phyloP scores from a whole-genome alignment of 805 yeast genomes.

The Lipomyces oligophaga region DNA sequence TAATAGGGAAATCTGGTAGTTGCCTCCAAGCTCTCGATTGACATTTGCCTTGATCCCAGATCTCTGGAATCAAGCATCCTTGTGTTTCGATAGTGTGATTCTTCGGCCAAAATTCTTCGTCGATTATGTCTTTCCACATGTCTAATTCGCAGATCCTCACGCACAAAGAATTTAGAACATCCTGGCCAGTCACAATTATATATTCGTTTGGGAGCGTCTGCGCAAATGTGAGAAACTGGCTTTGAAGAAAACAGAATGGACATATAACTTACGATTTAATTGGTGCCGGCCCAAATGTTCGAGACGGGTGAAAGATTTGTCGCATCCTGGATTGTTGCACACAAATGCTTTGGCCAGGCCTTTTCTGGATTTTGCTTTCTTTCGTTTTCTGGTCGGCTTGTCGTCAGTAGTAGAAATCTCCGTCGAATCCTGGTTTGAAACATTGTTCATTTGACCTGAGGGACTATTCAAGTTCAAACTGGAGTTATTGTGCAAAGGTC shows the following conservation, averaged over 20 bases:
- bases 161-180: constrained; percentile 37
- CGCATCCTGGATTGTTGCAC: constrained; percentile 33
- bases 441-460: too few species aligned
- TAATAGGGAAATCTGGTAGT: too few species aligned
- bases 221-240: background rate
- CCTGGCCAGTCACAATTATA: constrained; percentile 37
- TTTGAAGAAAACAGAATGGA: background rate
- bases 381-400: constrained; percentile 1
- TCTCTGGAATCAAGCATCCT: too few species aligned
- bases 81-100: too few species aligned
- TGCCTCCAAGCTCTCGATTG: too few species aligned
- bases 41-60: too few species aligned
- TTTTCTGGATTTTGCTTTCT: constrained; percentile 30
- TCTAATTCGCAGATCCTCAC: constrained; percentile 37
- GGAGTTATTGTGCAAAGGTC: too few species aligned
- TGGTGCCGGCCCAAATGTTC: constrained; percentile 34
- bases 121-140: constrained; percentile 38
- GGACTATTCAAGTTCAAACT: too few species aligned
- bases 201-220: constrained; percentile 37
- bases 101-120: too few species aligned
- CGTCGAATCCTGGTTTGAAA: too few species aligned
- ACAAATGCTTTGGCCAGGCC: constrained; percentile 33
- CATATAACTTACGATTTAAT: constrained; percentile 30
- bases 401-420: too few species aligned
- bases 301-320: constrained; percentile 31